phyloP scores from a whole-genome alignment of 371 early-diverging fungal genomes.

The Mortierella sp. region DNA sequence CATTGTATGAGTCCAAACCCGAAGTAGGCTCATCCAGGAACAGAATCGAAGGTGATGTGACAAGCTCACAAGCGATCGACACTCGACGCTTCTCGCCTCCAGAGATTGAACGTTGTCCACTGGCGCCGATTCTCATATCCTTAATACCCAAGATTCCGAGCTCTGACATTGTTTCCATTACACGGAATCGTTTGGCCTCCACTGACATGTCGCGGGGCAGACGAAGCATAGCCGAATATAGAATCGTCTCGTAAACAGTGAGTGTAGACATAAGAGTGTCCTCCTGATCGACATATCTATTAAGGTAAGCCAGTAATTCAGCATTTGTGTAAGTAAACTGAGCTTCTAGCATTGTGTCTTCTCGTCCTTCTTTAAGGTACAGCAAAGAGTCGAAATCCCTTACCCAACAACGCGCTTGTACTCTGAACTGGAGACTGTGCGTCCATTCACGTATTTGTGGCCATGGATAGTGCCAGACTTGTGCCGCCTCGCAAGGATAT shows the following conservation, averaged over 20 bases:
- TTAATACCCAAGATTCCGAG: conserved; percentile 79
- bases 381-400: neutral
- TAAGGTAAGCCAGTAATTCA: too few species aligned
- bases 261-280: conserved; percentile 88
- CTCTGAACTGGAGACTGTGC: conserved; percentile 65
- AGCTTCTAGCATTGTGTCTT: neutral
- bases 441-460: conserved; percentile 89
- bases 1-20: conserved; percentile 95
- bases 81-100: conserved; percentile 97
- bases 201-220: conserved; percentile 74
- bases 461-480: conserved; percentile 90
- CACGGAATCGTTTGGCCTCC: conserved; percentile 67
- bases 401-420: conserved; percentile 78
- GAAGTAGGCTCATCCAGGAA: conserved; percentile 94
- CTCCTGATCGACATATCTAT: conserved; percentile 92
- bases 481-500: conserved; percentile 91
- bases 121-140: conserved; percentile 75
- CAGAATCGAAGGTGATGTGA: conserved; percentile 86
- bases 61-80: conserved; percentile 92
- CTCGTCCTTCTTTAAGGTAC: neutral
- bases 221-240: conserved; percentile 88
- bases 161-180: conserved; percentile 77
- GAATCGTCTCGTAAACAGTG: conserved; percentile 93
- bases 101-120: conserved; percentile 84
- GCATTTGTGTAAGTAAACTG: neutral